Evolutionary conservation across 1,139 yeast species (phyloP), one percentile per base, ranked within the genome.

Genomic region (Debaryomycetaceae sp.): DNA sequence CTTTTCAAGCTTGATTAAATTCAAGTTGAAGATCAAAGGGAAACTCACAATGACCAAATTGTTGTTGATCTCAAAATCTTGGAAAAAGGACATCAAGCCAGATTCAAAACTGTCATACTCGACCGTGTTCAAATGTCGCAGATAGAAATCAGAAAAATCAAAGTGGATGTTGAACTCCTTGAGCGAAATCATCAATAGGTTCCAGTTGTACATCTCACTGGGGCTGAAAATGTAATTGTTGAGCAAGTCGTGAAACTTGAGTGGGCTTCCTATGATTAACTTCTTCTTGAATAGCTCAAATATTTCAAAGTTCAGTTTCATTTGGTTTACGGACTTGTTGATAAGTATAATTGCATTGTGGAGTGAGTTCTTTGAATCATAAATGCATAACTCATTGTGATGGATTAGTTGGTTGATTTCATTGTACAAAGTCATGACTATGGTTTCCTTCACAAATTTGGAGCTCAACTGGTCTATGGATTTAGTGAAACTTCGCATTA

Each of bases 291-390:
- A 68, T 24, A 76, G 53, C 40, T 69, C 68, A 48, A 71, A 63
- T 24, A 68, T 50, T 36, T 50, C 47, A 35, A 41, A 45, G 14
- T 46, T 45, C 45, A 43, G 45, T 36, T 42, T 44, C 9, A 46
- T 39, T 42, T 57, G 50, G 40, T 68, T 69, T 38, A 75, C 63
- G 14, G 74, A 67, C 53, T 72, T 72, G 50, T 75, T 75, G 27
- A 75, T 66, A 38, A 75, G 58, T 29, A 76, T 75, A 34, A 76
- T 68, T 1, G 80, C 68, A 51, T 76, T 76, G 50, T 76, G 81
- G 34, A 76, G 59, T 34, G 66, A 62, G 48, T 72, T 72, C 43
- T 67, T 69, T 53, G 66, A 67, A 35, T 68, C 68, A 51, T 63
- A 72, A 9, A 70, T 64, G 38, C 60, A 51, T 42, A 69, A 54